Base-by-base conservation (phyloP, 2,329 filamentous ascomycete genomes). In the Pseudopyrenochaeta lycopersici region DNA sequence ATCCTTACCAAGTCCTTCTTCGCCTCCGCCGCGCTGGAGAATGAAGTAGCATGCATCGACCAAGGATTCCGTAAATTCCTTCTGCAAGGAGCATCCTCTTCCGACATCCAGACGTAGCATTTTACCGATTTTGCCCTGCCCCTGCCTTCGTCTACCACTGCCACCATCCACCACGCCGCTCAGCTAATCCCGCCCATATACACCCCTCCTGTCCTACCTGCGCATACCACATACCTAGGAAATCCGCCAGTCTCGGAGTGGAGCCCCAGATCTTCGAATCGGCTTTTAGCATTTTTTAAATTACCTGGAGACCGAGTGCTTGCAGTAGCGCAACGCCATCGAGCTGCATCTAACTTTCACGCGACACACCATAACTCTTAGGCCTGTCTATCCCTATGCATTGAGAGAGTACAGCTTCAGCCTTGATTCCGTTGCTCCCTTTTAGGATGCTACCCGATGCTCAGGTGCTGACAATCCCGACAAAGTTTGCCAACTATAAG, bases 271-370 rank as follows among this genome's bases (percentile, higher is more conserved):
- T 36, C 33, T 41, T 54, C 38, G 44, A 58, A 60, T 55, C 58
- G 55, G 60, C 57, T 52, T 50, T 42, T 52, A 58, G 59, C 53
- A 54, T 60, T 54, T 58, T 65, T 54, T 57, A 66, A 68, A 58
- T 67, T 63, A 51, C 59, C 63, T 66, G 54, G 63, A 66, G 52
- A 52, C 64, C 62, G 55, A 60, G 62, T 53, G 56, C 49, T 50
- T 70, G 66, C 68, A 71, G 64, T 68, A 70, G 69, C 63, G 66
- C 64, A 66, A 61, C 23, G 63, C 65, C 62, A 64, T 58, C 54
- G 49, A 57, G 58, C 63, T 64, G 62, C 65, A 56, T 55, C 59
- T 58, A 57, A 60, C 62, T 59, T 66, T 55, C 61, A 64, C 60
- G 56, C 53, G 54, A 62, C 60, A 55, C 53, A 64, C 62, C 56